A percentile compares a stretch with the other conserved stretches of the same genome.
Conservation (phyloP, 805 yeast genomes). For the Hanseniaspora taiwanica region DNA sequence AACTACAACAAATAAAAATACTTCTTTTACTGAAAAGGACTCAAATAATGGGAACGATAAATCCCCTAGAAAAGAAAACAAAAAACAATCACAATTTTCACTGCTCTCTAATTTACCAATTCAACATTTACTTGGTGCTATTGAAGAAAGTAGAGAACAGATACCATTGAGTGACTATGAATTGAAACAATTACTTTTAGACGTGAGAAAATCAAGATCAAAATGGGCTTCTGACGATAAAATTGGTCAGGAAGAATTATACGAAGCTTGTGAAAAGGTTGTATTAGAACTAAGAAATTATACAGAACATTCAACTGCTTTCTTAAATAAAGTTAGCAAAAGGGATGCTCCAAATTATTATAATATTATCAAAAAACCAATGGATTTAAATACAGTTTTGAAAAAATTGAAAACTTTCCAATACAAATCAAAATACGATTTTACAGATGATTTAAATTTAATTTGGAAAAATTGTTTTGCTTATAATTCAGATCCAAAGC, state of each 20-base stretch:
- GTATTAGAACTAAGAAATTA: slow-evolving; percentile 78
- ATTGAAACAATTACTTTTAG: slow-evolving; percentile 71
- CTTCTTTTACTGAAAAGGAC: not conserved
- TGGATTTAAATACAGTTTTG: slow-evolving; percentile 92
- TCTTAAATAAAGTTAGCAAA: slow-evolving; percentile 88
- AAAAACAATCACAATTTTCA: not conserved
- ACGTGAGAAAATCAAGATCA: slow-evolving; percentile 87
- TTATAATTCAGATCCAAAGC: slow-evolving; percentile 90
- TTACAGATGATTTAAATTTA: slow-evolving; percentile 89
- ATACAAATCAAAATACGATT: slow-evolving; percentile 72
- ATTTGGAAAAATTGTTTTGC: slow-evolving; percentile 92
- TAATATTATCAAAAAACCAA: slow-evolving; percentile 78
- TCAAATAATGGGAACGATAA: not conserved
- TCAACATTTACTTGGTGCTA: slow-evolving; percentile 65
- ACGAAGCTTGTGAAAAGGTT: slow-evolving; percentile 95
- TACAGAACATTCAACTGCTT: slow-evolving; percentile 94
- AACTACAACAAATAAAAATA: slow-evolving; percentile 1
- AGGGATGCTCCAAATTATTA: slow-evolving; percentile 97
- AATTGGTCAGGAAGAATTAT: slow-evolving; percentile 93
- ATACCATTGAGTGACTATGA: slow-evolving; percentile 68
- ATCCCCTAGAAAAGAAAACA: slow-evolving; percentile 2
- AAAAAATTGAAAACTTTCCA: slow-evolving; percentile 75
- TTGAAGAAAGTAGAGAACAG: slow-evolving; percentile 69
- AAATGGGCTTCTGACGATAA: slow-evolving; percentile 96
- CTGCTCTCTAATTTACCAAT: slow-evolving; percentile 50